Evolutionary conservation across 176 grass and related monocot genomes (phyloP).

Genomic region (Oryza australiensis): DNA sequence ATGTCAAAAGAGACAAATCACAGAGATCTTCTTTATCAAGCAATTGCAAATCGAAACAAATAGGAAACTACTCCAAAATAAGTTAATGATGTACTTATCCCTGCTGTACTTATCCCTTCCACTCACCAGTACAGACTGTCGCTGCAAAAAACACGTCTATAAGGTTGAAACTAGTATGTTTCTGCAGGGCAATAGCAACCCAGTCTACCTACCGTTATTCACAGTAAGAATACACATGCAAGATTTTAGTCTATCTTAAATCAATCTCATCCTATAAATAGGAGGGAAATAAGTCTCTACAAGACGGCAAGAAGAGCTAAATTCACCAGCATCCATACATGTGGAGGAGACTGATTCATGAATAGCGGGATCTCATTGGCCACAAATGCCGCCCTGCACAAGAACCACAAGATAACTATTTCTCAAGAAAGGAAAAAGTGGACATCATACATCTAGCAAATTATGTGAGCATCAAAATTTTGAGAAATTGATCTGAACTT

Average conservation of each 20-base stretch:
- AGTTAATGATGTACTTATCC: not conserved
- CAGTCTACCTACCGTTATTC: not conserved
- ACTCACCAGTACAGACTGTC: not conserved
- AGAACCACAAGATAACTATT: conserved; percentile 17
- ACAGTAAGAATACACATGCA: not conserved
- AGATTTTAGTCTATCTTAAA: conserved; percentile 13
- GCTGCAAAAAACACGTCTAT: not conserved
- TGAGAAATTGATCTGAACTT: not conserved
- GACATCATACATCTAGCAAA: not conserved
- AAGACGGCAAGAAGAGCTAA: not conserved
- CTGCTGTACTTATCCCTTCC: too few species aligned
- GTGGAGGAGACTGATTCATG: conserved; percentile 34
- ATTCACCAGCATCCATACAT: conserved; percentile 34
- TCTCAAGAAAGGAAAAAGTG: conserved; percentile 2
- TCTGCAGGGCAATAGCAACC: not conserved
- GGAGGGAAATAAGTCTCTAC: not conserved
- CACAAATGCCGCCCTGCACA: conserved; percentile 32
- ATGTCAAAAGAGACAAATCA: not conserved
- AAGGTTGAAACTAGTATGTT: not conserved
- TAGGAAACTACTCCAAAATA: not conserved
- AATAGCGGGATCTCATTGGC: not conserved
- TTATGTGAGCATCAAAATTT: not conserved
- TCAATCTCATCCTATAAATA: not conserved
- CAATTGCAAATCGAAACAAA: conserved; percentile 5
- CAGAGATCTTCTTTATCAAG: not conserved